Conservation (phyloP, 129 eudicot species). For the Kitagawia praeruptora region DNA sequence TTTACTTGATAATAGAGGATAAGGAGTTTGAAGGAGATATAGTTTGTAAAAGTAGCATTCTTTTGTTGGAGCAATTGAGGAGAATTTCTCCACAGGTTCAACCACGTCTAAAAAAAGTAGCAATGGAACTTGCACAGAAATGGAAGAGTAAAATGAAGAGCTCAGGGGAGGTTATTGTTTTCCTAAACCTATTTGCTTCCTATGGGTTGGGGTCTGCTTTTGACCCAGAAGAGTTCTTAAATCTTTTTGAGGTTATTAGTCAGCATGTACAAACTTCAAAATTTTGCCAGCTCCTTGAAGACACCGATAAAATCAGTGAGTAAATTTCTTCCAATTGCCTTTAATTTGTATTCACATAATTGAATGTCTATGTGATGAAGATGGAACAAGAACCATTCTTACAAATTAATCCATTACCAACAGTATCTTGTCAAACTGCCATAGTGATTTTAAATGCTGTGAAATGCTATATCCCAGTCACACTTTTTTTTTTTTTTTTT, state of each 20-base stretch:
- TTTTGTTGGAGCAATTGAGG: conserved; percentile 21
- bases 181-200: conserved; percentile 1
- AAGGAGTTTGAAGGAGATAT: neutral
- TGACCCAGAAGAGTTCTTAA: neutral
- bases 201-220: conserved; percentile 1
- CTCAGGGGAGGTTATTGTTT: conserved; percentile 12
- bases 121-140: conserved; percentile 7
- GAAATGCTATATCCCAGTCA: neutral
- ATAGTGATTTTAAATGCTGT: neutral
- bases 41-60: conserved; percentile 13
- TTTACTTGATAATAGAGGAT: conserved; percentile 3
- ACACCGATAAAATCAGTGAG: conserved; percentile 11
- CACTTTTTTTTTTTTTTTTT: too few species aligned
- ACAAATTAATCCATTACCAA: neutral
- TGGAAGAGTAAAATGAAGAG: conserved; percentile 18
- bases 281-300: conserved; percentile 23
- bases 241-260: conserved; percentile 1
- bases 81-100: conserved; percentile 12
- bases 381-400: neutral
- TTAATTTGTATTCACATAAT: neutral
- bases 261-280: neutral
- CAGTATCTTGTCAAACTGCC: neutral
- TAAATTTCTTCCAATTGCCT: neutral
- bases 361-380: neutral
- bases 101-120: conserved; percentile 7